Conservation (phyloP, 805 yeast genomes). For the Starmerella asiatica region DNA sequence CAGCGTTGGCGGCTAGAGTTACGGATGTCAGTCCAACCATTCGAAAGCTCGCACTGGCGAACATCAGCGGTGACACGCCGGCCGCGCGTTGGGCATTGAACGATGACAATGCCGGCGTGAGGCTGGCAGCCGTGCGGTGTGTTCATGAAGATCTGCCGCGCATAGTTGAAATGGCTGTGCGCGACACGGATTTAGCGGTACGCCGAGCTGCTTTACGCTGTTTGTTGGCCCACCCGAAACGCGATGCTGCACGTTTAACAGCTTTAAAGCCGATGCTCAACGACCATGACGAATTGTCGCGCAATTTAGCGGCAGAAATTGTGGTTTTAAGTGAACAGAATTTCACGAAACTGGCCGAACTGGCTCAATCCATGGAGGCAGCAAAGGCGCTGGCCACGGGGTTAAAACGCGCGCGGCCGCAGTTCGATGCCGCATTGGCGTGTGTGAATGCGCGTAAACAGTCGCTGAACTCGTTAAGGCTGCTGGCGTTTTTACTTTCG, state of each 20-base stretch:
- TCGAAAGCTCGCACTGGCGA: constrained; percentile 7
- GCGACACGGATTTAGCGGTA: constrained; percentile 14
- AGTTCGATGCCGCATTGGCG: neutral
- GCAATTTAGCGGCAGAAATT: constrained; percentile 9
- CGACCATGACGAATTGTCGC: constrained; percentile 6
- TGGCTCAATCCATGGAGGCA: neutral
- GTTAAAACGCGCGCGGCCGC: neutral
- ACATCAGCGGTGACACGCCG: neutral
- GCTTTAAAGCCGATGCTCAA: constrained; percentile 1
- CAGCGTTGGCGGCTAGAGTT: constrained; percentile 3
- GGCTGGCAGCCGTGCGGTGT: constrained; percentile 10
- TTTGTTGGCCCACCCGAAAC: neutral
- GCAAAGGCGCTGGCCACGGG: neutral
- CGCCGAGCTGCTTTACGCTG: constrained; percentile 13
- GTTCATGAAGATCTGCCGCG: neutral
- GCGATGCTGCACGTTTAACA: neutral
- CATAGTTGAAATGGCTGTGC: constrained; percentile 10
- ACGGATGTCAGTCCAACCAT: constrained; percentile 8
- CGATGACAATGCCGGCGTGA: constrained; percentile 14
- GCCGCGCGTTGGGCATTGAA: constrained; percentile 3
- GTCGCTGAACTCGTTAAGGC: no score
- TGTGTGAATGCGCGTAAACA: neutral
- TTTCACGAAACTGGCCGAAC: no score
- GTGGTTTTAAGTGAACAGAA: neutral
- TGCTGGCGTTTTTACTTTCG: neutral